phyloP scores from a whole-genome alignment of 768 basidiomycete species.

The Russula compacta region DNA sequence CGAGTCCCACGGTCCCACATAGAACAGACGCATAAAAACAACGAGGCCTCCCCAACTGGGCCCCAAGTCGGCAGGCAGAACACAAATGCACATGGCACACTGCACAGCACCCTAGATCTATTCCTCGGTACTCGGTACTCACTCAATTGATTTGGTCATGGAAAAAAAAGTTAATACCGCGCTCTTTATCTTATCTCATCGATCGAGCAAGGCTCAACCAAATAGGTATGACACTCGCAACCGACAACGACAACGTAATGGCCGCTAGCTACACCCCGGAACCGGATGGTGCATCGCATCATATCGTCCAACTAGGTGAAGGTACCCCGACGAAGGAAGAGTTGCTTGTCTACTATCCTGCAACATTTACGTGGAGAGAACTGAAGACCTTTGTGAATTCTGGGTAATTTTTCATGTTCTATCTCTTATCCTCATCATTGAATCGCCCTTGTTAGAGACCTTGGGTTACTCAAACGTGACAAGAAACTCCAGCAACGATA shows the following conservation, averaged over 20 bases:
- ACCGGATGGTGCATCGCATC: neutral
- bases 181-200: neutral
- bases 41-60: too few relatives aligned
- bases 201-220: too few relatives aligned
- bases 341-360: conserved; percentile 56
- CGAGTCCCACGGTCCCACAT: too few relatives aligned
- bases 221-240: neutral
- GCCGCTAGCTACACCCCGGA: neutral
- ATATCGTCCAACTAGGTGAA: conserved; percentile 35
- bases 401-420: conserved; percentile 37
- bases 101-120: too few relatives aligned
- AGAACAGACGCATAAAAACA: too few relatives aligned
- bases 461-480: conserved; percentile 73
- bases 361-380: conserved; percentile 68
- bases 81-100: too few relatives aligned
- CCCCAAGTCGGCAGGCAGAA: too few relatives aligned
- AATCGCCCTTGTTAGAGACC: conserved; percentile 42
- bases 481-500: conserved; percentile 61
- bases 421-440: neutral
- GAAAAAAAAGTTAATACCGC: too few relatives aligned
- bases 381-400: conserved; percentile 72
- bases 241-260: neutral
- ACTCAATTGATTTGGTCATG: too few relatives aligned
- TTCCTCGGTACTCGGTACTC: too few relatives aligned
- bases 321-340: conserved; percentile 66